These are phyloP conservation scores for Tolypocladium ophioglossoides DNA, from an alignment of 2,329 filamentous ascomycete species.

Conservation along the genomic window DNA sequence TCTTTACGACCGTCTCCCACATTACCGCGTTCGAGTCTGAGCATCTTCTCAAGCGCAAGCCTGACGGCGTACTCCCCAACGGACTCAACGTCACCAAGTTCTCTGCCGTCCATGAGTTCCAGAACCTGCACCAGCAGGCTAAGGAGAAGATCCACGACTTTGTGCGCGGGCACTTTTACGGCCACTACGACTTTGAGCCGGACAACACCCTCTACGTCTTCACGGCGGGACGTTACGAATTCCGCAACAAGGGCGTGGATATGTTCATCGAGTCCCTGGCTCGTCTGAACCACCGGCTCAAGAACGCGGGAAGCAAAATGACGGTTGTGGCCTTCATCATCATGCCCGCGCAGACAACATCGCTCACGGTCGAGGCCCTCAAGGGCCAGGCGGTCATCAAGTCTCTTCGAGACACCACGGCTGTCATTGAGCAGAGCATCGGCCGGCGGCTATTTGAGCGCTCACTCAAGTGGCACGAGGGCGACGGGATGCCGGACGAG, in stretches of 20 bases:
- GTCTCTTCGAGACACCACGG: slow-evolving; percentile 83
- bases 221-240: slow-evolving; percentile 94
- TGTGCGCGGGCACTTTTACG: slow-evolving; percentile 95
- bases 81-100: slow-evolving; percentile 96
- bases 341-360: slow-evolving; percentile 94
- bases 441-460: slow-evolving; percentile 92
- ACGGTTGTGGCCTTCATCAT: slow-evolving; percentile 98
- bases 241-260: slow-evolving; percentile 95
- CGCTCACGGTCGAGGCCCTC: slow-evolving; percentile 86
- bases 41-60: slow-evolving; percentile 93
- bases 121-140: slow-evolving; percentile 91
- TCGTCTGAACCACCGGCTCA: slow-evolving; percentile 86
- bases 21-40: slow-evolving; percentile 98
- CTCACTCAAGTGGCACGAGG: slow-evolving; percentile 90
- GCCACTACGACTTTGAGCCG: slow-evolving; percentile 92
- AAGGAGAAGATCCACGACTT: slow-evolving; percentile 99
- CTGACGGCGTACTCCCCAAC: slow-evolving; percentile 91
- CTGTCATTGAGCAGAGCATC: slow-evolving; percentile 85
- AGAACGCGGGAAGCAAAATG: slow-evolving; percentile 73
- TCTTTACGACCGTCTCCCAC: slow-evolving; percentile 97
- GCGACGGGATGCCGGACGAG: slow-evolving; percentile 85
- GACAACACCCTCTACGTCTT: slow-evolving; percentile 98
- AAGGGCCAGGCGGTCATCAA: slow-evolving; percentile 98
- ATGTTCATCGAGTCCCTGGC: slow-evolving; percentile 99
- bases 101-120: slow-evolving; percentile 96